Conservation (phyloP, 2,329 filamentous ascomycete species). For the Rutstroemia sp. region DNA sequence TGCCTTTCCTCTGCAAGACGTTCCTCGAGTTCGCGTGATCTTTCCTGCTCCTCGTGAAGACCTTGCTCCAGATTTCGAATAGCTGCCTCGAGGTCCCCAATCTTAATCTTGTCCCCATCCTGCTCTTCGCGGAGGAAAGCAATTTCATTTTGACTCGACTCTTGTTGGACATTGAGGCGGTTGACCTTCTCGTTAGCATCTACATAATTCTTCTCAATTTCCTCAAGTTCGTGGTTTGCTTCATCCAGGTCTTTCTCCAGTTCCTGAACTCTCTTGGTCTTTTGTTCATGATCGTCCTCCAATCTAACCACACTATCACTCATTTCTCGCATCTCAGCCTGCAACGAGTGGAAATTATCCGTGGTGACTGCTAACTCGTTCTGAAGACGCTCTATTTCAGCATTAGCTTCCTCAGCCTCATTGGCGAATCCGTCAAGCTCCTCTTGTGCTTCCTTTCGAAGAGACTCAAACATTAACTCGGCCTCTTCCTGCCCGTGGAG, state of each 20-base stretch:
- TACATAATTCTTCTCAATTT: slow-evolving; percentile 73
- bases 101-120: slow-evolving; percentile 95
- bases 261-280: slow-evolving; percentile 69
- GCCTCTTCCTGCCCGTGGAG: slow-evolving; percentile 54
- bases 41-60: slow-evolving; percentile 80
- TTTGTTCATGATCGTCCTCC: slow-evolving; percentile 81
- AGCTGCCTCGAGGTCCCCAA: slow-evolving; percentile 82
- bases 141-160: slow-evolving; percentile 88
- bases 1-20: slow-evolving; percentile 73
- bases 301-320: slow-evolving; percentile 79
- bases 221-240: slow-evolving; percentile 79
- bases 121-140: slow-evolving; percentile 94
- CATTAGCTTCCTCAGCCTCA: slow-evolving; percentile 64
- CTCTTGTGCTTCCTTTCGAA: slow-evolving; percentile 57
- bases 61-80: slow-evolving; percentile 71
- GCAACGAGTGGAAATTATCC: slow-evolving; percentile 86
- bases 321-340: slow-evolving; percentile 87
- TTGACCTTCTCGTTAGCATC: slow-evolving; percentile 86
- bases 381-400: slow-evolving; percentile 62
- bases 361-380: slow-evolving; percentile 66
- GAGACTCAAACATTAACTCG: slow-evolving; percentile 52
- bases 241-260: slow-evolving; percentile 78
- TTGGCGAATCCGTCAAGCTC: slow-evolving; percentile 61
- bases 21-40: slow-evolving; percentile 61
- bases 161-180: slow-evolving; percentile 80